Conservation (phyloP, 805 yeast genomes). For the Yamadazyma akitaensis region DNA sequence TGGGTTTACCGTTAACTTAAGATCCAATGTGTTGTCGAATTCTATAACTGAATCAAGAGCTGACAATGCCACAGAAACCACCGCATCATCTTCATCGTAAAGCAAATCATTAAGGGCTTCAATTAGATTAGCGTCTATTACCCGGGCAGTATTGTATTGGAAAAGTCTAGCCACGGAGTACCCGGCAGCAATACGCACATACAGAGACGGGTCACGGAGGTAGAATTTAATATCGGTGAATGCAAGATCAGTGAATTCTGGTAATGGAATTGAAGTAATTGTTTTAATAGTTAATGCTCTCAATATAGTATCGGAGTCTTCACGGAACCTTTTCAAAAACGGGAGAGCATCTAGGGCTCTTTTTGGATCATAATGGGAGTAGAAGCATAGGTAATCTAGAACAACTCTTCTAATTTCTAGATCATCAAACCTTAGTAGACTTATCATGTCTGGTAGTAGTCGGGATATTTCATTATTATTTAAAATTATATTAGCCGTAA, state of each 20-base stretch:
- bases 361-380: constrained; percentile 56
- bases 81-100: constrained; percentile 54
- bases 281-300: constrained; percentile 65
- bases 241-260: constrained; percentile 48
- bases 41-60: constrained; percentile 66
- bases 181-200: constrained; percentile 67
- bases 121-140: constrained; percentile 42
- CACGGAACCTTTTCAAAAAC: constrained; percentile 50
- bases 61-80: constrained; percentile 70
- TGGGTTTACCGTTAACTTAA: constrained; percentile 47
- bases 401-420: constrained; percentile 69
- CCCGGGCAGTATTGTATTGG: constrained; percentile 50
- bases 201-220: constrained; percentile 48
- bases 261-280: constrained; percentile 54
- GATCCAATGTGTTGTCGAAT: constrained; percentile 43
- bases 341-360: constrained; percentile 55
- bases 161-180: constrained; percentile 66
- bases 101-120: constrained; percentile 50
- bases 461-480: constrained; percentile 74
- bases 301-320: constrained; percentile 44
- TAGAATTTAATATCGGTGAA: constrained; percentile 34
- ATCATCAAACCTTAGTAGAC: constrained; percentile 54
- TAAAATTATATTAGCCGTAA: constrained; percentile 79
- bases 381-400: constrained; percentile 59
- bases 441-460: constrained; percentile 61